phyloP scores from a whole-genome alignment of 257 asterid species.

The Jasminum sambac region DNA sequence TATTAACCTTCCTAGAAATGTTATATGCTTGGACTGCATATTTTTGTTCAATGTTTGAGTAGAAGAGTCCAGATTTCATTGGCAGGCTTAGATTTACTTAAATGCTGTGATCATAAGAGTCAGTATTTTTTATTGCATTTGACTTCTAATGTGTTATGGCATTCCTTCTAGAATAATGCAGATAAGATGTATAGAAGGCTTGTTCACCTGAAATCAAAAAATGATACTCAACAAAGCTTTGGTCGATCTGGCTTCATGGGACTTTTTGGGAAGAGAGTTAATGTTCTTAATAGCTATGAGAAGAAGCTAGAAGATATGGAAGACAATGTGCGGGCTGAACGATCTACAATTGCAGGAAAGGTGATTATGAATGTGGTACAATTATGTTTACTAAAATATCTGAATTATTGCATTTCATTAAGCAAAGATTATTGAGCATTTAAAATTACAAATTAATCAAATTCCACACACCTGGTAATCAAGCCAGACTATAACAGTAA shows the following conservation, averaged over 20 bases:
- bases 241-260: slow-evolving; percentile 65
- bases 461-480: background rate
- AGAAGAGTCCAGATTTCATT: background rate
- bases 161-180: slow-evolving; percentile 56
- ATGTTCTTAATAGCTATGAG: slow-evolving; percentile 58
- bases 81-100: slow-evolving; percentile 8
- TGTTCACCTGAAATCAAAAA: slow-evolving; percentile 47
- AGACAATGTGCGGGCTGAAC: slow-evolving; percentile 64
- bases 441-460: background rate
- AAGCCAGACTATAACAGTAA: background rate
- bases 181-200: slow-evolving; percentile 57
- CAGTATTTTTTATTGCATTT: slow-evolving; percentile 14
- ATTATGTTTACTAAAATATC: background rate
- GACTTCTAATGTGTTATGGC: slow-evolving; percentile 26
- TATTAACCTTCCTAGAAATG: background rate
- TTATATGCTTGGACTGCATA: background rate
- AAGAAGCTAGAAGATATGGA: slow-evolving; percentile 73
- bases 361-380: slow-evolving; percentile 36
- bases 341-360: slow-evolving; percentile 59
- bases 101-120: slow-evolving; percentile 13
- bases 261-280: slow-evolving; percentile 54
- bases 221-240: slow-evolving; percentile 39
- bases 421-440: background rate
- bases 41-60: slow-evolving; percentile 7
- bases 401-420: background rate